Conservation (phyloP, 164 flowering plant species). For the Platanus orientalis region DNA sequence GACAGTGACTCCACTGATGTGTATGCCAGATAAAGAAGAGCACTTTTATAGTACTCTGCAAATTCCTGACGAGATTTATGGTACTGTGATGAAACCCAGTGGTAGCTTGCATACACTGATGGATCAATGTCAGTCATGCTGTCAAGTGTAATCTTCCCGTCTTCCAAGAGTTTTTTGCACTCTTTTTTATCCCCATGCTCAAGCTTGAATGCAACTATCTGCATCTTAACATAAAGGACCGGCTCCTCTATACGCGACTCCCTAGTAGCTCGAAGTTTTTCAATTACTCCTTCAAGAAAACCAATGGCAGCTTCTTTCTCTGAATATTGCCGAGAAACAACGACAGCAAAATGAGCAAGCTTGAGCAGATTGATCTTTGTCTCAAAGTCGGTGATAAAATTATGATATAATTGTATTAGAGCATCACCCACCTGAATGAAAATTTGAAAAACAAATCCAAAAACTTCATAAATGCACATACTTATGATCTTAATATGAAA, state of each 20-base stretch:
- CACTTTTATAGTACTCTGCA: constrained; percentile 85
- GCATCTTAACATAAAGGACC: constrained; percentile 81
- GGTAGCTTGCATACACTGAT: constrained; percentile 86
- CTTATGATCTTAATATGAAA: too few relatives aligned
- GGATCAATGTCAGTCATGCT: constrained; percentile 99
- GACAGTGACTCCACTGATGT: constrained; percentile 93
- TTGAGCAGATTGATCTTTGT: constrained; percentile 95
- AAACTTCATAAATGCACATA: too few relatives aligned
- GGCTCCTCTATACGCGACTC: constrained; percentile 87
- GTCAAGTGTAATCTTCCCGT: constrained; percentile 82
- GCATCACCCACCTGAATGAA: constrained; percentile 83
- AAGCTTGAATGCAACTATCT: constrained; percentile 73
- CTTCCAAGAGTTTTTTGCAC: constrained; percentile 87
- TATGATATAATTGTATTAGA: constrained; percentile 80
- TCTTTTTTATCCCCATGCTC: constrained; percentile 75
- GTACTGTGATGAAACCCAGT: constrained; percentile 90
- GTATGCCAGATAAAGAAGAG: constrained; percentile 91
- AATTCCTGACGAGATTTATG: constrained; percentile 76
- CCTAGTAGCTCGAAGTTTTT: constrained; percentile 67
- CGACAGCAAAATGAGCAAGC: constrained; percentile 94
- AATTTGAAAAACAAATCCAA: too few relatives aligned
- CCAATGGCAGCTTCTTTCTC: constrained; percentile 80
- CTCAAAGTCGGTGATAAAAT: constrained; percentile 94
- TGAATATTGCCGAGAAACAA: constrained; percentile 82
- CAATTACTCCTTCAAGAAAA: constrained; percentile 83